Evolutionary conservation across 225 moss, liverwort and hornwort genomes (phyloP), one percentile per base, ranked within the genome.

Genomic region (Marchantia polymorpha): DNA sequence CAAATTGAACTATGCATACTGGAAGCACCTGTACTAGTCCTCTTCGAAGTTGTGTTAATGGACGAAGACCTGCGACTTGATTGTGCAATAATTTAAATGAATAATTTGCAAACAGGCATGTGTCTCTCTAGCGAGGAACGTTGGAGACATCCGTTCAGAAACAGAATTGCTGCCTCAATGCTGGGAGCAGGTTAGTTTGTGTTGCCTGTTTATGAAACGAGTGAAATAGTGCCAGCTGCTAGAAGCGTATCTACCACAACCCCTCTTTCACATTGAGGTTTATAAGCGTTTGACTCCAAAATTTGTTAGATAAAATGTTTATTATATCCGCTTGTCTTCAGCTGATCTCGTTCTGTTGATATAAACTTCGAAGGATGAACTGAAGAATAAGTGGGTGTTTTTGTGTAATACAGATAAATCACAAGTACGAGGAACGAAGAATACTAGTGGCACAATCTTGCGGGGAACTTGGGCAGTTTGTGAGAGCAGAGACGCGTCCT

Each of bases 341-440:
- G 5, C 56, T 56, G 19, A 19, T 13, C 9, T 56, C 56, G 14
- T 56, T 56, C 56, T 12, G 4, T 19, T 19, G 2, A 19, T 56
- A 56, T 56, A 6, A 12, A 56, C 56, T 12, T 56, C 2, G 19
- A 56, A 56, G 39, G 19, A 12, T 56, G 14, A 56, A 19, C 19
- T 56, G 56, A 56, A 56, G 14, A 56, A 56, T 56, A 56, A 12
- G 56, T 56, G 14, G 56, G 56, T 56, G 4, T 8, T 56, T 56
- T n/a, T 61, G n/a, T 77, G 61, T 47, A 13, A 15, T 73, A 59
- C 88, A 93, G 93, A 95, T 99, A 56, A 92, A 93, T 82, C 93
- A 99, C 90, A 99, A 99, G 83, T 92, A 95, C 79, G 97, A 99
- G 82, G 95, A 99, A 85, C 89, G 97, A 65, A 86, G 95, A 81